Evolutionary conservation across 345 rosid species (phyloP).

Genomic region (Arabis hirsuta): DNA sequence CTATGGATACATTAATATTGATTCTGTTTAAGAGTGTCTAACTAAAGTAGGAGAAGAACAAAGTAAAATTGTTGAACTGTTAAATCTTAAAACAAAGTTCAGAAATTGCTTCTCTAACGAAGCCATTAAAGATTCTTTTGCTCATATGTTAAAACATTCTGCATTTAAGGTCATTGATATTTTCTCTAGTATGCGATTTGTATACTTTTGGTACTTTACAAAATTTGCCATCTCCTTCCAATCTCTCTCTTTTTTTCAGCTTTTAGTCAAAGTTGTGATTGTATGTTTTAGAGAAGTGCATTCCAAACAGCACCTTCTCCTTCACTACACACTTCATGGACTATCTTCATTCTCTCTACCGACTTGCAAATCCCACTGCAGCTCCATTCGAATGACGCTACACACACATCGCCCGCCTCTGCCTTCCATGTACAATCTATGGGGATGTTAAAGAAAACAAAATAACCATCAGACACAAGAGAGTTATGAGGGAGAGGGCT

Average conservation of each 20-base stretch:
- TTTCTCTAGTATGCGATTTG: conserved; percentile 20
- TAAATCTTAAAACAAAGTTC: not conserved
- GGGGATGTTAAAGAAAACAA: not conserved
- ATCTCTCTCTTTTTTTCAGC: not conserved
- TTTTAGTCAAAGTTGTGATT: not conserved
- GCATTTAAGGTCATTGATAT: not conserved
- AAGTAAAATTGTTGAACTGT: not conserved
- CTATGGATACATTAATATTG: too few species aligned
- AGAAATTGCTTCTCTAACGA: not conserved
- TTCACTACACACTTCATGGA: conserved; percentile 87
- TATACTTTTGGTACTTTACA: conserved; percentile 37
- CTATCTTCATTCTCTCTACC: conserved; percentile 81
- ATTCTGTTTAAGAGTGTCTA: not conserved
- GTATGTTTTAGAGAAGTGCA: conserved; percentile 45
- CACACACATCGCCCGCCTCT: conserved; percentile 83
- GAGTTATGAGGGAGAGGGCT: not conserved
- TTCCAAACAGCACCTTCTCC: conserved; percentile 91
- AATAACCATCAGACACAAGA: conserved; percentile 7
- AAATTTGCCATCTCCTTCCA: conserved; percentile 21
- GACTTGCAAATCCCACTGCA: conserved; percentile 99
- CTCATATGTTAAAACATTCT: not conserved
- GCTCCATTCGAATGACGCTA: conserved; percentile 97
- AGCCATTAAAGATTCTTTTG: not conserved
- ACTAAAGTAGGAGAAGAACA: not conserved
- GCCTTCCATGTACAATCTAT: conserved; percentile 99